Evolutionary conservation across 768 basidiomycete species (phyloP), one percentile per base, ranked within the genome.

Genomic region (Crepidotus variabilis): DNA sequence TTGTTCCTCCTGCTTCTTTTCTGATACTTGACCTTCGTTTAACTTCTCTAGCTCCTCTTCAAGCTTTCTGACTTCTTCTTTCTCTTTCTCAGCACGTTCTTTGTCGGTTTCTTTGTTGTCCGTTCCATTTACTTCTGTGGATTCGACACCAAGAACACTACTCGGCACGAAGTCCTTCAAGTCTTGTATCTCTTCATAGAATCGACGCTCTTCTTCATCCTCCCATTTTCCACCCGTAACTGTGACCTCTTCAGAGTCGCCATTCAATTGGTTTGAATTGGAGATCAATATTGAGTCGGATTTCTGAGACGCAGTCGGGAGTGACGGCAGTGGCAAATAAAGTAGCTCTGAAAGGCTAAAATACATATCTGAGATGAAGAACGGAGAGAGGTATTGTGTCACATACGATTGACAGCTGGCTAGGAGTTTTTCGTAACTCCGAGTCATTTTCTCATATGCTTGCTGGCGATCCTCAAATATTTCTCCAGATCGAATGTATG

Each of bases 401-500:
- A 70, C 85, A 64, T 63, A 95, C 91, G 84, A 86, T 72, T 97
- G 92, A 56, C 94, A 95, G 64, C 86, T 94, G 14, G 87, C 77
- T 49, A 94, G 81, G 21, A 98, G 73, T 57, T 95, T 93, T 72
- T 99, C 97, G 64, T 98, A 98, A 47, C 86, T 82, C 71, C 91
- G 94, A 36, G 94, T 94, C 92, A 98, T 97, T 74, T 93, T 94
- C 76, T 99, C 97, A 68, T 99, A 99, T 9, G 92, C 94, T 71
- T 98, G 95, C 69, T 98, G 96, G 33, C 97, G 85, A 69, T 99
- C 97, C 67, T 99, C 97, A 63, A 99, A 99, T 60, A 99, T 98
- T 72, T 99, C 96, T 23, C 97, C 97, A 2, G 95, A 98, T 32
- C 95, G 92, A 62, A 99, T 98, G 68, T 99, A 99, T 56, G 97